A percentile compares a stretch with the other conserved stretches of the same genome.
These are phyloP conservation scores for Drechslera avenae DNA, from an alignment of 2,329 filamentous ascomycete species.

Conservation along the genomic window DNA sequence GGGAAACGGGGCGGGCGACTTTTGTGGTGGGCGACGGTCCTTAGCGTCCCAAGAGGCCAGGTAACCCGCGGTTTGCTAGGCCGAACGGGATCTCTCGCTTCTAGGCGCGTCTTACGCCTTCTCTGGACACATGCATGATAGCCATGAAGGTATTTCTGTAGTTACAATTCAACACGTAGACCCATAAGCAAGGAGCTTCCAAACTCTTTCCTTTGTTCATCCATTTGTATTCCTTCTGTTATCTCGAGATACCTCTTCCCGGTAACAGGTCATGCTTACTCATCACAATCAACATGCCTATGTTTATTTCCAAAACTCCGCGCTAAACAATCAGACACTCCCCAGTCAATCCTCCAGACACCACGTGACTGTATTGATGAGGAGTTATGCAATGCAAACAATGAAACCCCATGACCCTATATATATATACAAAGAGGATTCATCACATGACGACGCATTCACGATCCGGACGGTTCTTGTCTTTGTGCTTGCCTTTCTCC, in stretches of 20 bases:
- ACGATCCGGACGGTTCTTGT: conserved; percentile 47
- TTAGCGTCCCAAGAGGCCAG: conserved; percentile 38
- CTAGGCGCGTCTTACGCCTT: conserved; percentile 34
- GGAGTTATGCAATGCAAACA: conserved; percentile 6
- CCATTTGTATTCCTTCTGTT: conserved; percentile 26
- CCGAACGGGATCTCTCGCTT: conserved; percentile 24
- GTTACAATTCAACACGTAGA: too few species aligned
- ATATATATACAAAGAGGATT: conserved; percentile 9
- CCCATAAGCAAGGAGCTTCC: neutral
- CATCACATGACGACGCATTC: conserved; percentile 54
- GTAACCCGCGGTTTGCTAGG: conserved; percentile 27
- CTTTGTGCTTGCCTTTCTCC: conserved; percentile 37
- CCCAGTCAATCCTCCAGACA: conserved; percentile 1
- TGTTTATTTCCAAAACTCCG: conserved; percentile 28
- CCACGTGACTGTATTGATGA: neutral
- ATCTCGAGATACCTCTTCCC: conserved; percentile 5
- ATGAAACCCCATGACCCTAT: neutral
- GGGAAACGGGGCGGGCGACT: conserved; percentile 16
- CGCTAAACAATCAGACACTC: conserved; percentile 26
- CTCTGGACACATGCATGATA: conserved; percentile 28
- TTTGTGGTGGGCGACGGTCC: conserved; percentile 31
- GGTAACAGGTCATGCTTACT: neutral
- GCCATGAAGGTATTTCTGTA: neutral
- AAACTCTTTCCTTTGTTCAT: neutral
- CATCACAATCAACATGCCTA: neutral